phyloP scores from a whole-genome alignment of 2,329 filamentous ascomycete species.

The Fusarium poae region DNA sequence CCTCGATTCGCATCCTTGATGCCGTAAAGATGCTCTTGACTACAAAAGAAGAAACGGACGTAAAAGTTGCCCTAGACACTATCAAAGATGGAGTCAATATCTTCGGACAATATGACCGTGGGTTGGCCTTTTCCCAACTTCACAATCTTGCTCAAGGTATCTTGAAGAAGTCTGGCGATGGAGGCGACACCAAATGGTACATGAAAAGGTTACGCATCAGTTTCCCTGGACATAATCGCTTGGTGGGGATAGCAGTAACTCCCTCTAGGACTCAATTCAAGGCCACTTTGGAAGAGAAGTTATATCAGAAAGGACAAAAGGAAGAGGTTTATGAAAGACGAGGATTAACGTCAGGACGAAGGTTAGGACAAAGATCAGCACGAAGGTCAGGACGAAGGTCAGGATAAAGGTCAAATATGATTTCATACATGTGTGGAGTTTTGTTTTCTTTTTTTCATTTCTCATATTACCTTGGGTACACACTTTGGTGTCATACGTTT shows the following conservation, averaged over 20 bases:
- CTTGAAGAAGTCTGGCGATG: neutral
- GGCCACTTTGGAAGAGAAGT: no score
- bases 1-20: conserved; percentile 25
- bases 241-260: no score
- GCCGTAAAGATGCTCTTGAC: conserved; percentile 13
- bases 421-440: neutral
- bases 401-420: neutral
- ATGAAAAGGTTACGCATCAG: neutral
- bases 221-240: no score
- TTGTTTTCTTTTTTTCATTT: neutral
- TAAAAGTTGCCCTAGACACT: neutral
- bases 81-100: neutral
- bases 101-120: neutral
- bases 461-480: neutral
- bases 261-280: no score
- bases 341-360: no score
- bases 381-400: neutral
- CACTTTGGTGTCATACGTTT: conserved; percentile 9
- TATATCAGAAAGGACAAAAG: no score
- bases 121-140: neutral
- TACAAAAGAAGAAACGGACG: neutral
- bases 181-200: neutral
- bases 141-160: conserved; percentile 1
- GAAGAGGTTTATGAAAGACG: no score
- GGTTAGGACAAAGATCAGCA: neutral